phyloP scores from a whole-genome alignment of 768 basidiomycete genomes.

The Suillus spraguei region DNA sequence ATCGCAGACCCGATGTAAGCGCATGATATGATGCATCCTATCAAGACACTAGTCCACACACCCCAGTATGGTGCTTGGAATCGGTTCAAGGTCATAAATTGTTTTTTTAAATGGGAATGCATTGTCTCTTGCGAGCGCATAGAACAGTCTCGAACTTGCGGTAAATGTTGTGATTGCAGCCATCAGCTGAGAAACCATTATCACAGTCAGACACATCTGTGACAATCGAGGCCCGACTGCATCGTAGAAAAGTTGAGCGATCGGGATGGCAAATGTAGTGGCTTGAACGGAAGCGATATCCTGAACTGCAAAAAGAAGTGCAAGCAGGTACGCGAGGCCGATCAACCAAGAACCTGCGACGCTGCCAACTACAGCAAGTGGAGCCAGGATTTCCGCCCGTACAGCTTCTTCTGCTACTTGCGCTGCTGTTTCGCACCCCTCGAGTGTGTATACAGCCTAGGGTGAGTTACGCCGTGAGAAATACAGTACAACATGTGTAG shows the following conservation, averaged over 20 bases:
- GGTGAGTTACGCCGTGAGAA: neutral
- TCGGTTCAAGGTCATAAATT: conserved; percentile 53
- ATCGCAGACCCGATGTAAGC: conserved; percentile 60
- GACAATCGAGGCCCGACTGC: conserved; percentile 50
- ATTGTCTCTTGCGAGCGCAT: conserved; percentile 57
- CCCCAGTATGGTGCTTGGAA: conserved; percentile 57
- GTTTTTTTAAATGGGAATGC: conserved; percentile 48
- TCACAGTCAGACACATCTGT: conserved; percentile 52
- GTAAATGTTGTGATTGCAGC: conserved; percentile 62
- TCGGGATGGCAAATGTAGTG: conserved; percentile 57
- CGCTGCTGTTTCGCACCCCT: conserved; percentile 66
- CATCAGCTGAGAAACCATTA: conserved; percentile 53
- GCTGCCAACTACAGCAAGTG: conserved; percentile 56
- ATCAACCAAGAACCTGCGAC: conserved; percentile 60
- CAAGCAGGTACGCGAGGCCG: conserved; percentile 58
- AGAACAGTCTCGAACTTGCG: conserved; percentile 57
- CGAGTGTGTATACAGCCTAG: conserved; percentile 59
- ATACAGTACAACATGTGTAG: neutral
- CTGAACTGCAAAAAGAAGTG: conserved; percentile 59
- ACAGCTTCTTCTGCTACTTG: conserved; percentile 63
- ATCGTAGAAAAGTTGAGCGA: conserved; percentile 59
- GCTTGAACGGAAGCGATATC: conserved; percentile 50
- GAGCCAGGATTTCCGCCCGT: conserved; percentile 57
- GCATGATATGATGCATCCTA: conserved; percentile 57
- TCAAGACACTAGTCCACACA: conserved; percentile 54